Evolutionary conservation across 139 green algal genomes (phyloP).

Genomic region (Yamagishiella unicocca): DNA sequence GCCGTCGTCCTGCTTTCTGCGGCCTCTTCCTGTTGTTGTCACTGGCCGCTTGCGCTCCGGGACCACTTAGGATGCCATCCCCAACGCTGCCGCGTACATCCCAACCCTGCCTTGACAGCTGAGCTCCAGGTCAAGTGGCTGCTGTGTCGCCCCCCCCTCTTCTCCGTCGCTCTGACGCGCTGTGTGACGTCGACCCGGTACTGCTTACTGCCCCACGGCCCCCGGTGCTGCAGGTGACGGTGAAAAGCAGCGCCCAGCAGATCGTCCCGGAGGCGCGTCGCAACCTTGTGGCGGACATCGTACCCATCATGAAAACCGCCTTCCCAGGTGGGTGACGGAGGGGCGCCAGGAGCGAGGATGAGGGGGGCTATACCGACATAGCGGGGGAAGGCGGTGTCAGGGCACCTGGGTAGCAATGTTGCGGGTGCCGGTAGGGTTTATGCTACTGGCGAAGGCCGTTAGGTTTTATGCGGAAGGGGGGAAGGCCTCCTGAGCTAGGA

Average conservation of each 20-base stretch:
- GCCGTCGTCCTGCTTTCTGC: no score
- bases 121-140: neutral
- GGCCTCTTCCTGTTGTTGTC: no score
- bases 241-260: constrained; percentile 38
- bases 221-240: constrained; percentile 13
- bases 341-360: no score
- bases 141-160: neutral
- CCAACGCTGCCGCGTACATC: neutral
- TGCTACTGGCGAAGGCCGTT: no score
- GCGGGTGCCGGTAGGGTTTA: no score
- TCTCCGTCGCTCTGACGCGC: neutral
- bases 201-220: neutral
- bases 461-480: no score
- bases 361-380: no score
- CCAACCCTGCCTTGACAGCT: neutral
- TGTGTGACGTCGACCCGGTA: neutral
- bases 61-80: neutral
- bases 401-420: no score
- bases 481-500: no score
- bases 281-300: constrained; percentile 32
- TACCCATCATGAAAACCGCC: neutral
- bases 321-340: constrained; percentile 28
- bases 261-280: constrained; percentile 36
- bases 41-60: neutral
- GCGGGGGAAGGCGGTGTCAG: no score